Conservation (phyloP, 78 protist species). For the Mastigamoeba balamuthi region DNA sequence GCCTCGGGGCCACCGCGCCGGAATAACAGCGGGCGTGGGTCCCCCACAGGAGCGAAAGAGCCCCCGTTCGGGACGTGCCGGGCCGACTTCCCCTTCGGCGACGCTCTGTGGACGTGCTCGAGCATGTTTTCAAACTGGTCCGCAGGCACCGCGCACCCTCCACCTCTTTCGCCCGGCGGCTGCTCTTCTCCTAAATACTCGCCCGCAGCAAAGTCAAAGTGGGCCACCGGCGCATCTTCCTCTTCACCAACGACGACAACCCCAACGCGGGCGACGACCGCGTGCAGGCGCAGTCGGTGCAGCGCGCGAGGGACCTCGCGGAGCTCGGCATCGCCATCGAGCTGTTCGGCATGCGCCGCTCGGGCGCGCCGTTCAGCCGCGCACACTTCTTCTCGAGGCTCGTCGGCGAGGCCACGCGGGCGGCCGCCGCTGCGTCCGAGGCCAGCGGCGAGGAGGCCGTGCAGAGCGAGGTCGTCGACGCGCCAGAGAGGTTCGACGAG, state of each 20-base stretch:
- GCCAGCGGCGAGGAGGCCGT: constrained; percentile 15
- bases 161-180: no score
- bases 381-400: constrained; percentile 25
- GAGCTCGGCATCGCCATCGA: constrained; percentile 55
- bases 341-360: constrained; percentile 32
- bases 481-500: constrained; percentile 21
- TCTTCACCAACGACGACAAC: constrained; percentile 46
- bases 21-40: no score
- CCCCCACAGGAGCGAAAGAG: neutral
- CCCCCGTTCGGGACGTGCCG: neutral
- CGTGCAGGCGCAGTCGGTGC: constrained; percentile 4
- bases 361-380: constrained; percentile 19
- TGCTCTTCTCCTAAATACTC: neutral
- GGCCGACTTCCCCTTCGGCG: constrained; percentile 34
- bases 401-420: no score
- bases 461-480: constrained; percentile 9
- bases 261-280: constrained; percentile 26
- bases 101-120: constrained; percentile 62
- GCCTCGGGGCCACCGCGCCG: neutral
- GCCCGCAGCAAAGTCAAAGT: neutral
- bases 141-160: no score
- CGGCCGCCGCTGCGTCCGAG: no score
- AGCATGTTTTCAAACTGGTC: constrained; percentile 50
- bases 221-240: constrained; percentile 19
- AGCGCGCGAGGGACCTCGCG: constrained; percentile 19